These are phyloP conservation scores for Dryadomyces sulphureus DNA, from an alignment of 2,329 filamentous ascomycete genomes.

Conservation along the genomic window DNA sequence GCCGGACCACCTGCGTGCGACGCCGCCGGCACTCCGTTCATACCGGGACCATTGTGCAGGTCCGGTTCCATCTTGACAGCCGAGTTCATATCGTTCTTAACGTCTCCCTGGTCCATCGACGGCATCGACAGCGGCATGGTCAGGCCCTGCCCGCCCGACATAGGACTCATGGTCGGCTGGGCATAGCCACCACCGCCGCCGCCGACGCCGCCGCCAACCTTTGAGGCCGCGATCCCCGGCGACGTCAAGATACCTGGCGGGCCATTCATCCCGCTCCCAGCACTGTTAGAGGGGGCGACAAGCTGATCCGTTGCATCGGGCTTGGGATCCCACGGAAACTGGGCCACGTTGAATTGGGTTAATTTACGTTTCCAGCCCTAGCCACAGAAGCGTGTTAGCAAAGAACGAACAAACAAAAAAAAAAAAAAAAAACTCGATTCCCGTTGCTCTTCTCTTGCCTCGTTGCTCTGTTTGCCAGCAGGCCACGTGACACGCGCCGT, in stretches of 20 bases:
- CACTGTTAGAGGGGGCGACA: not conserved
- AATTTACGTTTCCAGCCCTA: conserved; percentile 96
- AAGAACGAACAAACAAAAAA: not conserved
- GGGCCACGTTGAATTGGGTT: conserved; percentile 67
- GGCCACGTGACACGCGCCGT: not conserved
- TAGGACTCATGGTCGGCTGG: conserved; percentile 22
- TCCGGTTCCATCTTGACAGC: conserved; percentile 10
- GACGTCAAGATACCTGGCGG: conserved; percentile 9
- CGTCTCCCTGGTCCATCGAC: conserved; percentile 2
- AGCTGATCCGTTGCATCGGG: conserved; percentile 27
- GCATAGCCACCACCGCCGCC: no score
- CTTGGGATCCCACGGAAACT: conserved; percentile 91
- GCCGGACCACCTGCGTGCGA: conserved; percentile 5
- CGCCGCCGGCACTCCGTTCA: not conserved
- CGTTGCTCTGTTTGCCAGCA: no score
- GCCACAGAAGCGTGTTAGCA: conserved; percentile 2
- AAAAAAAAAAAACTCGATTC: not conserved
- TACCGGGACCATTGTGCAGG: not conserved
- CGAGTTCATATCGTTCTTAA: conserved; percentile 11
- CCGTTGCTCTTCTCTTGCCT: no score
- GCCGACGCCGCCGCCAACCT: conserved; percentile 7
- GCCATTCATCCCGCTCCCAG: not conserved
- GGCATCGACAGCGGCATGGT: conserved; percentile 16
- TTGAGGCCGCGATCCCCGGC: conserved; percentile 7
- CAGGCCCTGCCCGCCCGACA: conserved; percentile 14